Percentiles rank a stretch among this genome's conserved stretches.
Conservation (phyloP, 2,329 filamentous ascomycete genomes). For the Knufia fluminis region DNA sequence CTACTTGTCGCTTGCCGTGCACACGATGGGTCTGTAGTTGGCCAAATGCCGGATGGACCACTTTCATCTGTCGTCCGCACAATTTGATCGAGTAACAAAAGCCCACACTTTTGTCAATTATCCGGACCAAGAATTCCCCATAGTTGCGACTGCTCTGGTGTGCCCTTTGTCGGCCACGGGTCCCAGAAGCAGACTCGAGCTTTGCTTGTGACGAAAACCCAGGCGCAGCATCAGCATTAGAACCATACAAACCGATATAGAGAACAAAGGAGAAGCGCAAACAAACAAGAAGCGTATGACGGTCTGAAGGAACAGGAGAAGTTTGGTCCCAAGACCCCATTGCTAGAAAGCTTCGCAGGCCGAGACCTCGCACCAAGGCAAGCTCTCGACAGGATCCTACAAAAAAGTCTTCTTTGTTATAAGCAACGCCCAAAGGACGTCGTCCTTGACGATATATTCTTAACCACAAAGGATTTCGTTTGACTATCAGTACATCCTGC, state of each 20-base stretch:
- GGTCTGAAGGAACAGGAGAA: background rate
- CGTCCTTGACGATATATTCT: background rate
- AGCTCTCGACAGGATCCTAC: background rate
- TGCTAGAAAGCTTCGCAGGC: background rate
- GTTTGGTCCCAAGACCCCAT: background rate
- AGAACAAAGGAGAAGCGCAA: no score
- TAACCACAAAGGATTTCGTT: background rate
- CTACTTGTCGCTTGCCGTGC: background rate
- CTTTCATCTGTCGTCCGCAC: background rate
- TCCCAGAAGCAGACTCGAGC: background rate
- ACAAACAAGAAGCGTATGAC: background rate
- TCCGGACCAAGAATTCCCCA: no score
- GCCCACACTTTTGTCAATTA: no score
- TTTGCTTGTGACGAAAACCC: background rate
- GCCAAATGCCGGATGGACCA: background rate
- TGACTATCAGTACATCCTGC: background rate
- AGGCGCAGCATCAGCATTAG: background rate
- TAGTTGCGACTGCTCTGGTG: no score
- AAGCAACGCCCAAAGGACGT: background rate
- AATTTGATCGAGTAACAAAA: no score
- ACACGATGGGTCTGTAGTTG: background rate
- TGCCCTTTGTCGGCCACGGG: no score
- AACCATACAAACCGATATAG: no score
- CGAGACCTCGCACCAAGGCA: slow-evolving; percentile 3
- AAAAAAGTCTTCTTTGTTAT: slow-evolving; percentile 5